Evolutionary conservation across 176 grass and related monocot species (phyloP), one percentile per base, ranked within the genome.

Genomic region (Eragrostis nindensis): DNA sequence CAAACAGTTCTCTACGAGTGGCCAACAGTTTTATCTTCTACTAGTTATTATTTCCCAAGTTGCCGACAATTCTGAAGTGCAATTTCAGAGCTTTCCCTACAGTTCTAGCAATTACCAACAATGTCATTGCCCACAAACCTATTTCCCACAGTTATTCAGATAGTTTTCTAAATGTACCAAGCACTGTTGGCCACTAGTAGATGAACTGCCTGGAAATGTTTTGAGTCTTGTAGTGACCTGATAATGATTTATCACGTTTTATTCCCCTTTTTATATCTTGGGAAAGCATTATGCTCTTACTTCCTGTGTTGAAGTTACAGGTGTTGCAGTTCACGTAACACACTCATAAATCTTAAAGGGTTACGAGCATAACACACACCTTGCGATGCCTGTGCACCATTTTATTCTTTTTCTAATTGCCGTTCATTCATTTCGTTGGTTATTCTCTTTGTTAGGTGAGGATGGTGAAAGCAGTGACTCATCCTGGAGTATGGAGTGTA

Each of bases 401-500:
- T 73, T 53, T 67, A 11, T 72, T 78, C 57, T 11, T 73, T 82
- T 62, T 53, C 18, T 89, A 60, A 72, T 65, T 85, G 11, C 17
- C 27, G 21, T 64, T 38, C 2, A 10, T 70, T 63, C 13, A 18
- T 62, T 77, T 82, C 15, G 30, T 41, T 72, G 22, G 14, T 32
- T 59, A 22, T 74, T 83, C 27, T 78, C 53, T 78, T 66, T 62
- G 11, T 43, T 59, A 99, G 96, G 82, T 71, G 84, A 92, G n/a
- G 93, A 99, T 99, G 79, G 84, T 68, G 80, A 86, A 73, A 91
- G 84, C 83, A 93, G 84, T 18, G 86, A 99, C 9, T 88, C 87
- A 65, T 91, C 79, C 48, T 92, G 82, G 82, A 88, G 63, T 76
- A 88, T 91, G 93, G 90, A 87, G 57, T 93, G 86, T 66, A 87